phyloP scores from a whole-genome alignment of 495 filamentous ascomycete species.

The Annulohypoxylon moriforme region DNA sequence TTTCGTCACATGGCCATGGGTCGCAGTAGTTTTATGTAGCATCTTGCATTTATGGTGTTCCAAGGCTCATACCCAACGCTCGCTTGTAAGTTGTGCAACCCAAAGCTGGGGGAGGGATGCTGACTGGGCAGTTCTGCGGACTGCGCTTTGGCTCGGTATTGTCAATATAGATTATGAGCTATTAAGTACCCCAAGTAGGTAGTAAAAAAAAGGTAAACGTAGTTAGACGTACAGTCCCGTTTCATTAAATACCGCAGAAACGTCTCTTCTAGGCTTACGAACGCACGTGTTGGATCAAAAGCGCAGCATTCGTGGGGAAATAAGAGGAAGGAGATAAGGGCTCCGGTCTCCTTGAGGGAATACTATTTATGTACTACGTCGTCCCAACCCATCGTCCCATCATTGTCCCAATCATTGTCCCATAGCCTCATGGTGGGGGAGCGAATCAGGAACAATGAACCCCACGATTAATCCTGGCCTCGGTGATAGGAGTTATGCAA shows the following conservation, averaged over 20 bases:
- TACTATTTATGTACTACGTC: neutral
- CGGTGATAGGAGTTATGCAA: constrained; percentile 28
- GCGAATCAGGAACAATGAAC: neutral
- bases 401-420: constrained; percentile 12
- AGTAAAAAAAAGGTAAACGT: neutral
- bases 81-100: constrained; percentile 26
- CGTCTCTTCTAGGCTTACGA: constrained; percentile 3
- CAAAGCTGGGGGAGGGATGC: constrained; percentile 30
- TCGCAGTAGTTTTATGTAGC: constrained; percentile 1
- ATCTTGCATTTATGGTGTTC: constrained; percentile 18
- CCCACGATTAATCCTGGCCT: constrained; percentile 24
- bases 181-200: constrained; percentile 12
- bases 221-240: neutral
- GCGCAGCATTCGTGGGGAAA: constrained; percentile 41
- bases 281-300: constrained; percentile 39
- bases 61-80: constrained; percentile 6
- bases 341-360: constrained; percentile 5
- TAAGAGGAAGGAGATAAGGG: constrained; percentile 26
- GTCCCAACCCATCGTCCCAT: constrained; percentile 7
- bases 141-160: constrained; percentile 11
- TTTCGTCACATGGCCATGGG: constrained; percentile 27
- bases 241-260: constrained; percentile 37
- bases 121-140: constrained; percentile 10
- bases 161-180: constrained; percentile 23
- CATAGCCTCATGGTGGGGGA: constrained; percentile 30